Base-by-base conservation (phyloP, 495 filamentous ascomycete species). In the Podospora pseudoanserina region DNA sequence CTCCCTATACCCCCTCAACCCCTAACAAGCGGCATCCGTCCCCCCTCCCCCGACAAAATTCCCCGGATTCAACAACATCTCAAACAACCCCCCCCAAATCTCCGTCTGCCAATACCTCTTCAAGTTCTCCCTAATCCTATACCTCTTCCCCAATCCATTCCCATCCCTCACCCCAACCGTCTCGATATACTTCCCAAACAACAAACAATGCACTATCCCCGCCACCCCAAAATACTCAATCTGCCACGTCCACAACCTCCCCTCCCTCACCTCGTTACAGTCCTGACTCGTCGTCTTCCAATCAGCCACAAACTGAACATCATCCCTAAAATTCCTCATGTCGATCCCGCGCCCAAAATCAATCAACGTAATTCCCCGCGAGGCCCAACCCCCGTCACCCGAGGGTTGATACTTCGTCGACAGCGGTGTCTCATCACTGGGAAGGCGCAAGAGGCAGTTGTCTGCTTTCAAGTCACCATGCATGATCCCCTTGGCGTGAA, bases 51-150 rank as follows among this genome's bases (percentile, higher is more conserved):
- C 87, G 54, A 88, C 80, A 70, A 87, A 83, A 65, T 75, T 76
- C 65, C 83, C 82, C 2, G 96, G 93, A 76, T 99, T 99, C 13
- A 99, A 79, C 67, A 98, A 76, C 60, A 98, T 71, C 72, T 95
- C 92, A 77, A 99, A 97, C 20, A 91, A 85, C 65, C 90, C 86
- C 1, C 66, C 79, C 95, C 96, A 98, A 63, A 99, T 85, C 65
- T 96, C 92, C 63, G 87, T 88, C 81, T 97, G 93, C 95, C 95
- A 98, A 76, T 97, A 97, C 26, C 95, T 77, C 79, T 98, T 98
- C 65, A 97, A 76, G 1, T 81, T 83, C 77, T 96, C 92, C 34
- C 87, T 85, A 65, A 97, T 88, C 53, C 83, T 84, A 69, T 85
- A 88, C 75, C 87, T 86, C 20, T 85, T 86, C 16, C 81, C 83